phyloP scores from a whole-genome alignment of 495 filamentous ascomycete genomes.

The Platismatia glauca region DNA sequence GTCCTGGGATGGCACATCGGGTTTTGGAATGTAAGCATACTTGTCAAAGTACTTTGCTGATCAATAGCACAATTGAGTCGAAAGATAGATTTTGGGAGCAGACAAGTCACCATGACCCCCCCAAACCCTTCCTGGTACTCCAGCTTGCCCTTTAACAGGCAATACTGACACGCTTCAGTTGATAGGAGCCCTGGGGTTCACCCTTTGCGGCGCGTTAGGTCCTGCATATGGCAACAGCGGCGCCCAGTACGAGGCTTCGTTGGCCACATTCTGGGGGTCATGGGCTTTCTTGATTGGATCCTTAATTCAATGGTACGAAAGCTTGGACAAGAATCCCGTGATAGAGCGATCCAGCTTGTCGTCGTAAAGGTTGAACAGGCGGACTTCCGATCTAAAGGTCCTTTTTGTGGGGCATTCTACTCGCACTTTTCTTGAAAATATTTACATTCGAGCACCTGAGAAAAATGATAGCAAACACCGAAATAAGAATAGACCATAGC shows the following conservation, averaged over 20 bases:
- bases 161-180: not conserved
- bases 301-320: slow-evolving; percentile 49
- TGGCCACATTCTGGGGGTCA: slow-evolving; percentile 59
- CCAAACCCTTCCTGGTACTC: not conserved
- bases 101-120: not conserved
- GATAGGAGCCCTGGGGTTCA: not conserved
- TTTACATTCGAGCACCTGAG: no score
- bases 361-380: not conserved
- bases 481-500: not conserved
- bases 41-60: not conserved
- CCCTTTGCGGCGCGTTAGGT: slow-evolving; percentile 54
- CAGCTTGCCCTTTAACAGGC: not conserved
- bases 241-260: slow-evolving; percentile 45
- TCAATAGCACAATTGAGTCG: not conserved
- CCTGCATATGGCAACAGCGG: slow-evolving; percentile 39
- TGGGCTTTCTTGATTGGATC: slow-evolving; percentile 64
- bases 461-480: not conserved
- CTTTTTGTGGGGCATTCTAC: not conserved
- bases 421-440: not conserved
- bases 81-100: not conserved
- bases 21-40: slow-evolving; percentile 40
- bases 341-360: not conserved
- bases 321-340: slow-evolving; percentile 15
- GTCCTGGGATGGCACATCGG: slow-evolving; percentile 57
- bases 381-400: not conserved